Percentiles rank a stretch among this genome's conserved stretches.
Conservation (phyloP, 768 basidiomycete species). For the Tephrocybe sp. region DNA sequence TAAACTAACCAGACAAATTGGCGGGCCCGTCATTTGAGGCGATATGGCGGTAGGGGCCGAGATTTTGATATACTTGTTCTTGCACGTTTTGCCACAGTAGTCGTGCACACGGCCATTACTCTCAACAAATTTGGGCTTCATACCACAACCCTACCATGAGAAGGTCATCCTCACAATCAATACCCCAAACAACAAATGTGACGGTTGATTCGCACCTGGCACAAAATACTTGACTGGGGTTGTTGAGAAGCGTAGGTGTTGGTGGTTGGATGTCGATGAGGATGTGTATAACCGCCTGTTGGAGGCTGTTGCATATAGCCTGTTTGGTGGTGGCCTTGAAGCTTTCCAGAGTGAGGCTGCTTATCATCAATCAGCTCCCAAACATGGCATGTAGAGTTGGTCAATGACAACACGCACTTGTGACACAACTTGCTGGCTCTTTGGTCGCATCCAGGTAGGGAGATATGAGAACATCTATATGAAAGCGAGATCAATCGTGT, state of each 20-base stretch:
- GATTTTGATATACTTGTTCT: background rate
- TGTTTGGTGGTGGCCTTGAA: no score
- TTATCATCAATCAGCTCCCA: no score
- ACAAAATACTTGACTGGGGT: background rate
- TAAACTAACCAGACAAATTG: background rate
- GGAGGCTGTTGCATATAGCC: no score
- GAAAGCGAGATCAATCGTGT: no score
- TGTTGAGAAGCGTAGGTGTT: background rate
- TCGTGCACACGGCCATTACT: conserved; percentile 4
- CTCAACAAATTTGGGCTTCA: background rate
- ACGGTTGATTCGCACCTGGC: background rate
- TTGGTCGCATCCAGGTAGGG: background rate
- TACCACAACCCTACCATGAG: conserved; percentile 5
- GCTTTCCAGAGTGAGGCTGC: no score
- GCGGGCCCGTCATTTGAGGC: background rate
- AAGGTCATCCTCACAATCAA: background rate
- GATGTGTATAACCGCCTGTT: background rate
- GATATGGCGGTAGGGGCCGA: background rate
- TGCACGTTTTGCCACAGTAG: conserved; percentile 5
- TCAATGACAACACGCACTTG: no score
- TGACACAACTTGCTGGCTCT: background rate
- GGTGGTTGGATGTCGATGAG: no score
- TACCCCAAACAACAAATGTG: background rate
- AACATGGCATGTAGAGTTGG: no score
- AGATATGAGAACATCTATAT: background rate